Conservation (phyloP, 225 moss, liverwort and hornwort species). For the Ulota crispa region DNA sequence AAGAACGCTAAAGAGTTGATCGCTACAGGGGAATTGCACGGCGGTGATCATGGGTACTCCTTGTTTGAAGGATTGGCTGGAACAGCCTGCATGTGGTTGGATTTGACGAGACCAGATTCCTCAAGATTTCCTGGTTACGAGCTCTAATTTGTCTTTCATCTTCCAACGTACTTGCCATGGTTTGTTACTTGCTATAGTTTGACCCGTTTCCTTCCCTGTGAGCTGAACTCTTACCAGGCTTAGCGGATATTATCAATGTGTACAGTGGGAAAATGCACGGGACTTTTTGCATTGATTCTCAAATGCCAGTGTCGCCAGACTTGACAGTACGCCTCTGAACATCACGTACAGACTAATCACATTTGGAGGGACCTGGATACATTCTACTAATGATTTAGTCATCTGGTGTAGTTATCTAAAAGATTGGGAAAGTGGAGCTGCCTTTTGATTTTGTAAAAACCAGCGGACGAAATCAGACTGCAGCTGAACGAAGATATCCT, state of each 20-base stretch:
- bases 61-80: slow-evolving; percentile 91
- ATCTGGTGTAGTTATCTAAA: background rate
- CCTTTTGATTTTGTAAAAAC: slow-evolving; percentile 7
- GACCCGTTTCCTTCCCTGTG: background rate
- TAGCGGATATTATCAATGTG: slow-evolving; percentile 1
- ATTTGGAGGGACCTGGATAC: background rate
- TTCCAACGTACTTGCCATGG: slow-evolving; percentile 3
- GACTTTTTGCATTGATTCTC: slow-evolving; percentile 3
- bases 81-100: slow-evolving; percentile 88
- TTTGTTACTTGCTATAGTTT: slow-evolving; percentile 2
- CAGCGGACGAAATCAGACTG: background rate
- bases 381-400: slow-evolving; percentile 6
- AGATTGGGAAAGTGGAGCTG: slow-evolving; percentile 18
- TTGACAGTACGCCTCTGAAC: background rate
- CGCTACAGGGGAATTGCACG: slow-evolving; percentile 71
- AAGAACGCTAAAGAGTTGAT: slow-evolving; percentile 68
- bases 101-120: slow-evolving; percentile 60
- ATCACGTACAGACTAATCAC: background rate
- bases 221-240: slow-evolving; percentile 12
- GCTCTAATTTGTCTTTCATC: slow-evolving; percentile 26
- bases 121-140: slow-evolving; percentile 88
- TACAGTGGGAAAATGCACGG: background rate
- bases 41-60: slow-evolving; percentile 88
- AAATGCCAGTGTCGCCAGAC: background rate
- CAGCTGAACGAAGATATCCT: background rate